Evolutionary conservation across 1,284 basidiomycete genomes (phyloP), one percentile per base, ranked within the genome.

Genomic region (Thecaphora thlaspeos): DNA sequence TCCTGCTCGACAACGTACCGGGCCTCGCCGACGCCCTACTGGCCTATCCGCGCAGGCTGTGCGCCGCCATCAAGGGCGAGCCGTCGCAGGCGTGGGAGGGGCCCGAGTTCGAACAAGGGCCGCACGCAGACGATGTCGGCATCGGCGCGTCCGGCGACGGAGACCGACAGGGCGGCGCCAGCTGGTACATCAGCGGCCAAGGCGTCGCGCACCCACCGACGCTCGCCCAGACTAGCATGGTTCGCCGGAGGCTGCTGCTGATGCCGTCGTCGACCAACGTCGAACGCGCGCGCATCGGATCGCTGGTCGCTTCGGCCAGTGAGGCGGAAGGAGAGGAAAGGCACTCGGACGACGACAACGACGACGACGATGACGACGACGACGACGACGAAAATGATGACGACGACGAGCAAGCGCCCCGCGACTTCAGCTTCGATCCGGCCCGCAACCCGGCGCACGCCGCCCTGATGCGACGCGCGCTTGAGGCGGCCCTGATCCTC

Each of bases 21-120:
- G 75, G 75, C 14, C 46, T 76, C 4, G 57, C 56, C 22, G 75
- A 74, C 17, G 61, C 56, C 7, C 52, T 76, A 23, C 49, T 75
- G 22, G 52, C 52, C 23, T 71, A 60, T 43, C 57, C 70, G 11
- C 46, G 56, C 17, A 49, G 73, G 14, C 44, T 73, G 23, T 53
- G 57, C 23, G 48, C 53, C 24, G 74, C 74, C 30, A 47, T 69
- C 43, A 52, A 52, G 2, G 71, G 56, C 15, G 46, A 60, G 22
- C 59, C 57, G 17, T 48, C 53, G 4, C 38, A 51, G 3, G 46
- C 40, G 19, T 76, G 74, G 74, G 61, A 66, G 24, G 48, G 55
- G 1, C 41, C 43, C 5, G 64, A 49, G 46, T 73, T 71, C 28
- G 71, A 73, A 46, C 55, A 68, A 30, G 39, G 55, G 23, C n/a